These are phyloP conservation scores for cucumber (Cucumis sativus) DNA, from an alignment of 306 rosid species.

Conservation along the genomic window Cucumber_9930_V3 NC_026661.2:21108001-21108500, in stretches of 20 bases:
- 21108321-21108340: not conserved
- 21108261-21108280: slow-evolving; percentile 40
- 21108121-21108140: slow-evolving; percentile 32
- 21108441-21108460: not conserved
- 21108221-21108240: slow-evolving; percentile 54
- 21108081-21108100: slow-evolving; percentile 28
- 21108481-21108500: not conserved
- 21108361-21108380: not conserved
- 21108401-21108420: not conserved
- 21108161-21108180: slow-evolving; percentile 44
- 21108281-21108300: not conserved
- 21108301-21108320: not conserved
- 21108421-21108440: not conserved
- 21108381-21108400: not conserved
- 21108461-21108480: not conserved
- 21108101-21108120: slow-evolving; percentile 28
- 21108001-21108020: slow-evolving; percentile 82
- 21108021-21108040: slow-evolving; percentile 60
- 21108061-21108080: slow-evolving; percentile 25
- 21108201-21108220: slow-evolving; percentile 48
- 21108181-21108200: slow-evolving; percentile 26
- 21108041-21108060: slow-evolving; percentile 54
- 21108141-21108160: slow-evolving; percentile 37
- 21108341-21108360: not conserved
- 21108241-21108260: slow-evolving; percentile 32